Evolutionary conservation across 2,329 filamentous ascomycete genomes (phyloP).

Genomic region (Aspergillus texensis): DNA sequence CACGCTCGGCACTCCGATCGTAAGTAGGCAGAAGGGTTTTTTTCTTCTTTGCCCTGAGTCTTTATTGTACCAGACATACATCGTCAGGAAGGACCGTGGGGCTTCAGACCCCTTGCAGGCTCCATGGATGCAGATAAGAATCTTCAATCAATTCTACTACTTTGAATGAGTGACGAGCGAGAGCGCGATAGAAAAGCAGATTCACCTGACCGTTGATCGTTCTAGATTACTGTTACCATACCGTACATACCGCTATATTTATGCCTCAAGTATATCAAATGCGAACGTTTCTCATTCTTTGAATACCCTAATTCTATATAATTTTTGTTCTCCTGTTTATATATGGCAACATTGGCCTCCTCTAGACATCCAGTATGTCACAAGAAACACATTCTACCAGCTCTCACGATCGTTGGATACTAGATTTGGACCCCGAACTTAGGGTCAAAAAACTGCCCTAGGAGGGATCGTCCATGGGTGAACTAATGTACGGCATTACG

Average conservation of each 20-base stretch:
- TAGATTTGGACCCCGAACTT: not conserved
- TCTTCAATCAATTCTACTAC: not conserved
- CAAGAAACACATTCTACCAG: not conserved
- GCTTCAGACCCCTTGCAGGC: not conserved
- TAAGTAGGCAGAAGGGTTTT: conserved; percentile 20
- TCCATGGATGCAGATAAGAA: not conserved
- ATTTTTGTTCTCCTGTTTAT: not conserved
- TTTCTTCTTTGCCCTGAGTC: not conserved
- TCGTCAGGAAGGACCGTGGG: not conserved
- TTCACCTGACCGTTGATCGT: not conserved
- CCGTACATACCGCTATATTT: not conserved
- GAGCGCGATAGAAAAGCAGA: not conserved
- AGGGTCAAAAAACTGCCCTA: not conserved
- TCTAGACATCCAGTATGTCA: not conserved
- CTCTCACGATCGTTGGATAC: not conserved
- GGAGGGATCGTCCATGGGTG: not conserved
- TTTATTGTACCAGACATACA: not conserved
- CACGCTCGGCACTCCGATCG: conserved; percentile 15
- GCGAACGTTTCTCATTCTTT: not conserved
- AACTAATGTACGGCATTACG: not conserved
- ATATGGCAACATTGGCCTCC: not conserved
- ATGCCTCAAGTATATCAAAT: not conserved
- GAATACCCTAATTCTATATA: not conserved
- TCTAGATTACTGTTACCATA: not conserved
- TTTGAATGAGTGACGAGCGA: not conserved